phyloP scores from a whole-genome alignment of 257 asterid genomes.

The Capsicum baccatum region DNA sequence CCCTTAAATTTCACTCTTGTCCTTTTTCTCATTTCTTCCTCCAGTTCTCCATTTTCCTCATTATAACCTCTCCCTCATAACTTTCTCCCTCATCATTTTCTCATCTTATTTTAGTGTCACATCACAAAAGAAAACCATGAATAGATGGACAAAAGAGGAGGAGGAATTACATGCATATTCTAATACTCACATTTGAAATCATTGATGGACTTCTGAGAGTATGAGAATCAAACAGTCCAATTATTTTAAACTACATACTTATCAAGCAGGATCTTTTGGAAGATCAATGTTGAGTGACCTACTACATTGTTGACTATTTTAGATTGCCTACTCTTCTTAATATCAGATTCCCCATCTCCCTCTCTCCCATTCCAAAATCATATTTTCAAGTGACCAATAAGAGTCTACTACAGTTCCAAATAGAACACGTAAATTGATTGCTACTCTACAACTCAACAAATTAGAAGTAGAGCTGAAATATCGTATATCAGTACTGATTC shows the following conservation, averaged over 20 bases:
- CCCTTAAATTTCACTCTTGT: conserved; percentile 3
- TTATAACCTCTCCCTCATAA: conserved; percentile 7
- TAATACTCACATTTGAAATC: conserved; percentile 9
- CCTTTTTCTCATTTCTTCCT: neutral
- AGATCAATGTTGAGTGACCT: neutral
- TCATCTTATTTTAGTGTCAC: neutral
- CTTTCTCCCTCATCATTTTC: conserved; percentile 17
- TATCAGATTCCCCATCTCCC: neutral
- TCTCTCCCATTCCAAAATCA: neutral
- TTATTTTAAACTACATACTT: conserved; percentile 3
- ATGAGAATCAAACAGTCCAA: neutral
- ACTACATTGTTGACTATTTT: neutral
- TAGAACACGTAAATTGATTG: neutral
- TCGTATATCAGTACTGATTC: neutral
- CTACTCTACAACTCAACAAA: conserved; percentile 13
- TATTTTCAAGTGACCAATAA: neutral
- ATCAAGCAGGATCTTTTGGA: neutral
- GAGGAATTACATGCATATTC: conserved; percentile 9
- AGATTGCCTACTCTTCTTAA: conserved; percentile 6
- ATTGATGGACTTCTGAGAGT: neutral
- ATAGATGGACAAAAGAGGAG: neutral
- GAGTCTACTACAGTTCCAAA: neutral
- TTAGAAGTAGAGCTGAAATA: neutral
- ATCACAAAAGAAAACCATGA: neutral
- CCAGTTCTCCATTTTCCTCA: conserved; percentile 1